Evolutionary conservation across 345 rosid species (phyloP), one percentile per base, ranked within the genome.

Genomic region (Zanthoxylum bungeanum): DNA sequence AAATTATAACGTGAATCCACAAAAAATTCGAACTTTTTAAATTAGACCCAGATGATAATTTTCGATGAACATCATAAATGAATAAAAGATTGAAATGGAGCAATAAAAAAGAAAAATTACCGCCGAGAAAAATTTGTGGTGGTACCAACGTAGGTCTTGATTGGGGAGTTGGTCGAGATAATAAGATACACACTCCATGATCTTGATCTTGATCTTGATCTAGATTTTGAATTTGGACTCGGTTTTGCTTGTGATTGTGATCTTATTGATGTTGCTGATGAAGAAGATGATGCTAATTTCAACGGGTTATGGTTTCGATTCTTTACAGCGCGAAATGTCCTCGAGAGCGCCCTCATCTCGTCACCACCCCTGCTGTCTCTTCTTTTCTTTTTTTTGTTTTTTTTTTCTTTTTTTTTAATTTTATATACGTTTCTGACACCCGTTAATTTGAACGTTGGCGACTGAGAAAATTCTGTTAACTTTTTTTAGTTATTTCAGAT

Each of bases 101-200:
- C 53, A 70, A 28, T 44, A 12, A 42, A 51, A 66, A 49, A 61
- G 10, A 56, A 56, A 28, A 44, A 44, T 14, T 12, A 93, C 97
- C 97, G 85, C 81, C 89, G 89, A 73, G 80, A n/a, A 75, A 93
- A 86, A 81, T 91, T 77, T 72, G 59, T 89, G 80, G 97, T 89
- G 85, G 81, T 85, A 12, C 95, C 98, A 22, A 91, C 91, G 67
- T 91, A 93, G 60, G 93, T 93, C 73, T 89, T 93, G 87, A 91
- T 78, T 22, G 95, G 97, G 50, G 68, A 30, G 68, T 62, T 89
- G 64, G 92, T 88, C 52, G 97, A 89, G 71, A 89, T 85, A 40
- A 93, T 87, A 52, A 93, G 89, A 75, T 93, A 93, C 9, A 89
- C 95, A 28, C 82, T 81, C 98, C 98, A 91, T 16, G 83, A 63